Evolutionary conservation across 106 monocot genomes (phyloP).

Genomic region (Hemerocallis citrina): DNA sequence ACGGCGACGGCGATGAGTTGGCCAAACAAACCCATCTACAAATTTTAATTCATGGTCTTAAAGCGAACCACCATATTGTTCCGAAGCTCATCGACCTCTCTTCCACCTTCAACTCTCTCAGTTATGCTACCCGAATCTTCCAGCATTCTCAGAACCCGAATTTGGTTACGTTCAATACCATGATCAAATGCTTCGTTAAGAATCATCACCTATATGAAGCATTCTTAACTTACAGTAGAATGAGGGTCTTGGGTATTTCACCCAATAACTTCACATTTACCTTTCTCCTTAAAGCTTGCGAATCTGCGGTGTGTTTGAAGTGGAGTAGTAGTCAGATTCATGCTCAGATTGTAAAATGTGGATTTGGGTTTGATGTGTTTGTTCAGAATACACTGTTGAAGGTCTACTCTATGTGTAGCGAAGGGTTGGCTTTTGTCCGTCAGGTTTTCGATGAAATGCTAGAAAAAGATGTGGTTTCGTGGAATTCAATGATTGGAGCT

Average conservation of each 20-base stretch:
- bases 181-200: conserved; percentile 29
- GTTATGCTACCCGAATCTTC: conserved; percentile 20
- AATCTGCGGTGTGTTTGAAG: not conserved
- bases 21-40: conserved; percentile 43
- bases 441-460: conserved; percentile 46
- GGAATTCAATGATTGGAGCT: conserved; percentile 33
- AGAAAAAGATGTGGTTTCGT: conserved; percentile 34
- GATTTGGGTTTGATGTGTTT: conserved; percentile 28
- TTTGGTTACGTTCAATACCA: conserved; percentile 31
- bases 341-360: conserved; percentile 22
- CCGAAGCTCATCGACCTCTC: conserved; percentile 26
- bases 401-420: conserved; percentile 21
- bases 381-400: conserved; percentile 38
- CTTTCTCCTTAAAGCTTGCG: conserved; percentile 25
- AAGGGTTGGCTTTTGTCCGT: conserved; percentile 14
- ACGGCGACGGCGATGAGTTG: too few relatives aligned
- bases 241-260: conserved; percentile 2
- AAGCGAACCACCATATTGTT: conserved; percentile 11
- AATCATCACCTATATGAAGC: conserved; percentile 4
- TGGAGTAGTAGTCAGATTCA: conserved; percentile 19
- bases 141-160: conserved; percentile 6
- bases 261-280: conserved; percentile 56
- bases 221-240: conserved; percentile 7
- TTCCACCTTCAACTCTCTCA: conserved; percentile 12
- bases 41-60: conserved; percentile 19